Base-by-base conservation (phyloP, 1,284 basidiomycete species). In the Termitomyces sp. region DNA sequence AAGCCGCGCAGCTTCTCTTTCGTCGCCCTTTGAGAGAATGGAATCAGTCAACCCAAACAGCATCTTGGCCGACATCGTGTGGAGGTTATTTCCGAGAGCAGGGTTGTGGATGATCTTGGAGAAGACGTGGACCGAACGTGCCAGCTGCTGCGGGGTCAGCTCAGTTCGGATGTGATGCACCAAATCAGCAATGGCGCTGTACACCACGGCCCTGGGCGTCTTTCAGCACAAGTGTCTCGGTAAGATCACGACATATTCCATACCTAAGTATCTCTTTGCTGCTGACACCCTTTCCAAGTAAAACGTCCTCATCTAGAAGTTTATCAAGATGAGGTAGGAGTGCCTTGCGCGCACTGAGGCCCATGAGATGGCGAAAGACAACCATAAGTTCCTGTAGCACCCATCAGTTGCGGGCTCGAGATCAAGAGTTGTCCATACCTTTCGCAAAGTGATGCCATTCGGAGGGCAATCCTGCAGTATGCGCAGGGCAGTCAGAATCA, bases 391-490 rank as follows among this genome's bases (percentile, higher is more conserved):
- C 97, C 90, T 95, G 67, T 21, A 62, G 2, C 17, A 9, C 7
- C n/a, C 26, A 31, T 58, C 6, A 58, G 47, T 24, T 24, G 24
- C 24, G 24, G 5, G 5, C 24, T 24, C 24, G 5, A 24, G 24
- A 24, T 24, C 24, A 24, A 24, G 39, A 21, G 2, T 39, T 42
- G 31, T 42, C 38, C 7, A 28, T 33, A 65, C 91, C 77, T 90
- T 92, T 68, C 93, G 79, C 12, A 90, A 83, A 15, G 83, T 76
- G n/a, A 93, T 87, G 6, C 88, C 88, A 65, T 91, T 92, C 0
- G 90, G 81, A 19, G 97, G 96, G 64, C 94, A 95, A 68, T 99
- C 96, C 67, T 98, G 91, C 51, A 99, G 78, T 19, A 99, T 77
- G 13, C 97, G 84, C 26, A 99, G 76, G 47, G 90, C 87, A 40